Base-by-base conservation (phyloP, 2,329 filamentous ascomycete species). In the Clonostachys rosea region DNA sequence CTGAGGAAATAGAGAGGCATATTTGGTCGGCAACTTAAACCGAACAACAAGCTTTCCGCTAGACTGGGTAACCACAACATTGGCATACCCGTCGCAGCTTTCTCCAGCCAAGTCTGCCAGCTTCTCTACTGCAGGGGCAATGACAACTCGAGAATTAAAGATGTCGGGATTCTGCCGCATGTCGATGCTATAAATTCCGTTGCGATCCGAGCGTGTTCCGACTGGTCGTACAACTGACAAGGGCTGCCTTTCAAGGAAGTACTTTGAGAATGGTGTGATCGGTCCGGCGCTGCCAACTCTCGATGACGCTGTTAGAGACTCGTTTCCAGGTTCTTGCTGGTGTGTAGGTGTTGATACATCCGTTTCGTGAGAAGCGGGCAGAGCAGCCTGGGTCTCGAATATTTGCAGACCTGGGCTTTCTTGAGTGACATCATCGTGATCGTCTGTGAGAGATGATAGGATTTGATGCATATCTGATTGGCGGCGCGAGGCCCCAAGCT, bases 1-100 rank as follows among this genome's bases (percentile, higher is more conserved):
- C 3, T 50, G 40, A 12, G 63, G 59, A 46, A 68, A 65, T 40
- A 64, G 47, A 35, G 54, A 46, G 24, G 59, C 56, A 46, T 60
- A 60, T 47, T 62, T 48, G 18, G 55, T 50, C 45, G 65, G 61
- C 45, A 68, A 40, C 65, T 68, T 68, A 65, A 67, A 67, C 60
- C 62, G 56, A 50, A 67, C 64, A 47, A 66, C 52, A 36, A 68
- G 59, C 47, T 62, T 56, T 39, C 54, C 61, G 37, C 58, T 56
- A 41, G 60, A 54, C 41, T 59, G 52, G 10, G 45, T 51, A 34
- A 65, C 50, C 40, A 56, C 49, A 51, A 65, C 62, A 35, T 61
- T 62, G 52, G 64, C 62, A 36, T 59, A 50, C 34, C 58, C 60
- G 42, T 54, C 49, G 46, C 61, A 65, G 30, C 47, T 40, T 12